These are phyloP conservation scores for Rhizophagus clarus DNA, from an alignment of 192 early-diverging fungal species.

Conservation along the genomic window DNA sequence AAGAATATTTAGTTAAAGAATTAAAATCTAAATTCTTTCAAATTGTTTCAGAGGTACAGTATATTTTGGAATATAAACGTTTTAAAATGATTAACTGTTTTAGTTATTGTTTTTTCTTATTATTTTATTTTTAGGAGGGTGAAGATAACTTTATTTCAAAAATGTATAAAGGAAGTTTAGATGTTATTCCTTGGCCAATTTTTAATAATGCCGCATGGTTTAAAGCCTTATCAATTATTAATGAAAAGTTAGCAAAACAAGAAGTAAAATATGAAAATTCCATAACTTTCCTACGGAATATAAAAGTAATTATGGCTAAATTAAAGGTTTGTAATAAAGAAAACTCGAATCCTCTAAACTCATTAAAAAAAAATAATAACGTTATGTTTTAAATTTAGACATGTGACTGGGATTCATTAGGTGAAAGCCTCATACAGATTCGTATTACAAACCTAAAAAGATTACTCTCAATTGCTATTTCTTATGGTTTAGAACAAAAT, in stretches of 20 bases:
- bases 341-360: too few species aligned
- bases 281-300: background rate
- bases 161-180: constrained; percentile 7
- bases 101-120: background rate
- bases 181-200: constrained; percentile 29
- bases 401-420: constrained; percentile 27
- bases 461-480: background rate
- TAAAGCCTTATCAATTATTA: background rate
- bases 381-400: background rate
- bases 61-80: too few species aligned
- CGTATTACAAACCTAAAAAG: background rate
- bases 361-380: too few species aligned
- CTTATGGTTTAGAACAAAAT: constrained; percentile 24
- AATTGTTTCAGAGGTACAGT: background rate
- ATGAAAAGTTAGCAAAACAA: constrained; percentile 1
- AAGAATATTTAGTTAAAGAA: constrained; percentile 3
- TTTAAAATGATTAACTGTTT: background rate
- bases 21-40: background rate
- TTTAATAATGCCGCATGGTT: constrained; percentile 19
- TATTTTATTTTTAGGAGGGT: background rate
- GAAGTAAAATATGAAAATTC: constrained; percentile 16
- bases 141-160: constrained; percentile 33
- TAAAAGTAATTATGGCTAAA: constrained; percentile 20
- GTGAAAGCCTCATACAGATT: constrained; percentile 10
- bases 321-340: constrained; percentile 9